These are phyloP conservation scores for Brassica juncea DNA, from an alignment of 345 rosid genomes.

Conservation along the genomic window DNA sequence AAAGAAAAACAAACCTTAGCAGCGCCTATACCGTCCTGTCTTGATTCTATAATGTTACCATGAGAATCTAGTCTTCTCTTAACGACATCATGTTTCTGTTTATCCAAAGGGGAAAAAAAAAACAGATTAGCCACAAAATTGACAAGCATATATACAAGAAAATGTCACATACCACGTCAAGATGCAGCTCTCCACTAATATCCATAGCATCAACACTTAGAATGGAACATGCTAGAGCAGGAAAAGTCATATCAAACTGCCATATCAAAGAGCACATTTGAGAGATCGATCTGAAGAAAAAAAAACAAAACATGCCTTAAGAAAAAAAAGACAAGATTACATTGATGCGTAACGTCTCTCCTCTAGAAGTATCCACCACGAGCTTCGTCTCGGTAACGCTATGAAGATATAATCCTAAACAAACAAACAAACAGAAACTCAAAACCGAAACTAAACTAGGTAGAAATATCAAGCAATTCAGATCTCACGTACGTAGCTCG, in stretches of 20 bases:
- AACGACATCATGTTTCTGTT: conserved; percentile 87
- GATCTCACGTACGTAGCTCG: conserved; percentile 68
- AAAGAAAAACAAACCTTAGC: conserved; percentile 56
- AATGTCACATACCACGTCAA: conserved; percentile 74
- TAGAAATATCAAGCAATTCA: neutral
- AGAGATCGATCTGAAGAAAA: conserved; percentile 5
- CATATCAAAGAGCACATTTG: conserved; percentile 24
- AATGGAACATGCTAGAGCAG: conserved; percentile 89
- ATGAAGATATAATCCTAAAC: conserved; percentile 77
- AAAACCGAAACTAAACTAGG: neutral
- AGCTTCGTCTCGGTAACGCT: conserved; percentile 89
- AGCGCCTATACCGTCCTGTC: conserved; percentile 88
- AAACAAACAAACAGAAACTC: conserved; percentile 22
- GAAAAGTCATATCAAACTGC: conserved; percentile 93
- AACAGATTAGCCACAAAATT: neutral
- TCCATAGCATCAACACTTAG: conserved; percentile 97
- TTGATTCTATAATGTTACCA: conserved; percentile 78
- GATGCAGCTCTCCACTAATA: conserved; percentile 94
- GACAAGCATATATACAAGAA: neutral
- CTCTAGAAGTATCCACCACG: conserved; percentile 93
- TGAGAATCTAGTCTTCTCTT: conserved; percentile 76
- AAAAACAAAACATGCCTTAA: neutral
- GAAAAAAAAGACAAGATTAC: conserved; percentile 46
- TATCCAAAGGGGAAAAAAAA: conserved; percentile 10
- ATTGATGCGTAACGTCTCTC: conserved; percentile 83